Evolutionary conservation across 1,284 basidiomycete genomes (phyloP).

Genomic region (Pascua guehoae): DNA sequence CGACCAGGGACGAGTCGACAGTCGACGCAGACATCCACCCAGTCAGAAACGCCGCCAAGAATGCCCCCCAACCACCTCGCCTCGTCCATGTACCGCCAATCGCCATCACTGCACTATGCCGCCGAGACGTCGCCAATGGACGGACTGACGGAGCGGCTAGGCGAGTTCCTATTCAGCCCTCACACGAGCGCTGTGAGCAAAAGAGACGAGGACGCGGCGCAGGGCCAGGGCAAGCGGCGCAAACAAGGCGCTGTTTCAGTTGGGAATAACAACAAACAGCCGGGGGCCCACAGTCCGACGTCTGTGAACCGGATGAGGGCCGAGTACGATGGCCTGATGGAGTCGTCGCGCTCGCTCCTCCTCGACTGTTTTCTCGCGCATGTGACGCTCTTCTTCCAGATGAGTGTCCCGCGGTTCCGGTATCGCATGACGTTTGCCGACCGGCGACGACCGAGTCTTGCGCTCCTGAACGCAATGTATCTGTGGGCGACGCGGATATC

Average conservation of each 20-base stretch:
- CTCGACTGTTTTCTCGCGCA: conserved; percentile 41
- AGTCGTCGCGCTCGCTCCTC: conserved; percentile 29
- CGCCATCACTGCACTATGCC: conserved; percentile 29
- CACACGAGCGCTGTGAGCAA: conserved; percentile 7
- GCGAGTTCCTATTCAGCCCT: conserved; percentile 43
- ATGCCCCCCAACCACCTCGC: conserved; percentile 4
- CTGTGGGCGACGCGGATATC: conserved; percentile 44
- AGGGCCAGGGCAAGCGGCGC: conserved; percentile 11
- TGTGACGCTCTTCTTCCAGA: conserved; percentile 40
- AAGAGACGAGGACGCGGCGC: conserved; percentile 15
- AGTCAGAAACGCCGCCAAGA: too few relatives aligned
- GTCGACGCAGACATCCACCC: neutral
- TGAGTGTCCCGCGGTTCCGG: conserved; percentile 42
- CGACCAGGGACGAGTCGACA: conserved; percentile 17
- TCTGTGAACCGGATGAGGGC: conserved; percentile 12
- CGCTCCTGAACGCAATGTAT: conserved; percentile 46
- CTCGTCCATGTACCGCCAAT: conserved; percentile 22
- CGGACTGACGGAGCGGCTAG: conserved; percentile 34
- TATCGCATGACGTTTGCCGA: conserved; percentile 41
- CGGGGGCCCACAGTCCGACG: neutral
- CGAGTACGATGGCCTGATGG: conserved; percentile 37
- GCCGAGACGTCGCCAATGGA: conserved; percentile 30
- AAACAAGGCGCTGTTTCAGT: neutral
- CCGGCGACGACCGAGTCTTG: conserved; percentile 34
- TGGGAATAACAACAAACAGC: too few relatives aligned